Conservation (phyloP, 1,284 basidiomycete species). For the Mixia osmundae region DNA sequence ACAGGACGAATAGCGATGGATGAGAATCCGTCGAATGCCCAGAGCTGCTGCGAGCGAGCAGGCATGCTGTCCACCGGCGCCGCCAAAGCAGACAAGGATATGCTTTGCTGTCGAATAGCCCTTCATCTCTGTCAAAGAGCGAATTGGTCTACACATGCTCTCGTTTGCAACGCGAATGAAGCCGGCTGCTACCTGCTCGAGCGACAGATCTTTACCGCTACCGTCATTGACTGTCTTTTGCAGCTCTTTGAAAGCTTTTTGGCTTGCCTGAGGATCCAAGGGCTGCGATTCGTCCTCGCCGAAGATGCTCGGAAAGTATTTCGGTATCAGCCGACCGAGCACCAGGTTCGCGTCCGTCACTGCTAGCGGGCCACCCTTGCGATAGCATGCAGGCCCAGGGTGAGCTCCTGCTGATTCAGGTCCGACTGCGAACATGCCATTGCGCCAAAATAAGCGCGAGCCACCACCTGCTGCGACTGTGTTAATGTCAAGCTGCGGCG, state of each 20-base stretch:
- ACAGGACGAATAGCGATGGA: constrained; percentile 65
- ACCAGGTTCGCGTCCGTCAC: constrained; percentile 69
- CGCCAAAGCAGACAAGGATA: constrained; percentile 11
- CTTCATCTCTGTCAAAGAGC: constrained; percentile 14
- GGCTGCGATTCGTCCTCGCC: constrained; percentile 61
- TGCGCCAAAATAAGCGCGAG: constrained; percentile 51
- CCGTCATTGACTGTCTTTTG: constrained; percentile 35
- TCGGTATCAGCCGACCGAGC: constrained; percentile 55
- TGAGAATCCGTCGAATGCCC: constrained; percentile 58
- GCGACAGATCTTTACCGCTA: constrained; percentile 32
- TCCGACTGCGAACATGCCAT: constrained; percentile 28
- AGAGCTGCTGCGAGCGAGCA: constrained; percentile 61
- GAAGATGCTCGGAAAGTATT: constrained; percentile 41
- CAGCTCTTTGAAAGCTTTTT: constrained; percentile 38
- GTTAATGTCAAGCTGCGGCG: constrained; percentile 33
- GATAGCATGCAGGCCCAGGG: constrained; percentile 25
- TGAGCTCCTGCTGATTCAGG: constrained; percentile 40
- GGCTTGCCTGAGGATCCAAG: constrained; percentile 45
- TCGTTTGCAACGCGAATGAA: constrained; percentile 19
- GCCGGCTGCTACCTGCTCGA: constrained; percentile 79
- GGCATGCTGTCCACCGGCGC: constrained; percentile 57
- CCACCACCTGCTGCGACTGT: constrained; percentile 54
- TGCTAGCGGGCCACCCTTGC: constrained; percentile 56
- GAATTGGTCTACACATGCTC: constrained; percentile 13
- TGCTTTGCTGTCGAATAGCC: constrained; percentile 12